Evolutionary conservation across 1,139 yeast species (phyloP), one percentile per base, ranked within the genome.

Genomic region (Kurtzmaniella quercitrusa): DNA sequence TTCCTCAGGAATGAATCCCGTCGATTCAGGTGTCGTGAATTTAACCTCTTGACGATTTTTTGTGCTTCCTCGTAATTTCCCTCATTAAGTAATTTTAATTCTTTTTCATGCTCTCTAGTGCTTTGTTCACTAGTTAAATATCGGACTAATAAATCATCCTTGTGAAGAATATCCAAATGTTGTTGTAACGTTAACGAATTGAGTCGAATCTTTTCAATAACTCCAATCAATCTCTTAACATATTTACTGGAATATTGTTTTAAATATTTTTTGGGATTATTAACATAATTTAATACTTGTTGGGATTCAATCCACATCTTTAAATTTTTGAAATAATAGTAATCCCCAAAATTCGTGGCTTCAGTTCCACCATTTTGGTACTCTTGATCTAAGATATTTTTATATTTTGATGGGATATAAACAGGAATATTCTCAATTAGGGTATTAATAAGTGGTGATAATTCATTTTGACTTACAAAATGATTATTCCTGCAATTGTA

Each of bases 401-500:
- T 45, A 41, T 68, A 65, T 43, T 68, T 58, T 8, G 51, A 43
- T 3, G 75, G 75, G 3, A 70, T 53, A 47, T 64, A 68, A 18
- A 63, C 62, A 25, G 59, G 40, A 45, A 66, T 70, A 44, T 64
- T 65, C 49, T 70, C 73, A 38, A 69, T 62, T 15, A 56, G 53
- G 1, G 69, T 54, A 34, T 55, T 44, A 2, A 58, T 50, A 42
- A 70, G 59, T 2, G 69, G 67, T 7, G 62, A 58, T 19, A 70
- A 47, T 45, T 70, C 74, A 3, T 58, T 60, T 39, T 58, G 49
- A 9, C 55, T 53, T 23, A 58, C 41, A 45, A 73, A 73, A 56
- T 75, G 80, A 21, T 63, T 52, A 55, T 75, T 73, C 38, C 75
- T 63, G 55, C 80, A 75, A 50, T 75, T 73, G 52, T 65, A 73